These are phyloP conservation scores for Monilinia fructicola DNA, from an alignment of 2,329 filamentous ascomycete genomes.

Conservation along the genomic window DNA sequence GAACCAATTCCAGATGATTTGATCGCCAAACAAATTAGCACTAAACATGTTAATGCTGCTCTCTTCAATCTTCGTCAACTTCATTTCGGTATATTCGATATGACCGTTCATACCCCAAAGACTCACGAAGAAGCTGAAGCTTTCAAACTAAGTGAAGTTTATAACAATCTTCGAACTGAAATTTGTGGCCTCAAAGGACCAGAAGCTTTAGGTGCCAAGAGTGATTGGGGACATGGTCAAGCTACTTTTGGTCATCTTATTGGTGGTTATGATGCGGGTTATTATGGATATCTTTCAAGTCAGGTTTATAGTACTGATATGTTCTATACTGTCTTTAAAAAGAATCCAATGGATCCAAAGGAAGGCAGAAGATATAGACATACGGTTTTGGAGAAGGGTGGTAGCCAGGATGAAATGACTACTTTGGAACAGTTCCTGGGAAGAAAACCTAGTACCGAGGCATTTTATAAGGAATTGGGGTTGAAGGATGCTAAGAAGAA, in stretches of 20 bases:
- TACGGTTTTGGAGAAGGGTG: constrained; percentile 74
- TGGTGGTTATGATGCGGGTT: constrained; percentile 81
- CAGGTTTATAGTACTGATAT: constrained; percentile 84
- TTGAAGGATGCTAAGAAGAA: constrained; percentile 35
- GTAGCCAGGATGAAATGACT: constrained; percentile 77
- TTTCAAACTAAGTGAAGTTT: constrained; percentile 63
- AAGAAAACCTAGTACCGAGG: constrained; percentile 71
- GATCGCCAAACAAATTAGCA: constrained; percentile 70
- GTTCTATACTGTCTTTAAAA: constrained; percentile 79
- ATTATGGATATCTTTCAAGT: constrained; percentile 74
- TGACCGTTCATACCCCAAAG: constrained; percentile 72
- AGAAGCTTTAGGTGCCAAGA: constrained; percentile 57
- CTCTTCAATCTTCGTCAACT: constrained; percentile 77
- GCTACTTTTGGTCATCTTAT: constrained; percentile 81
- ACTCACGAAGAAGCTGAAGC: constrained; percentile 67
- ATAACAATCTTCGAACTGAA: constrained; percentile 70
- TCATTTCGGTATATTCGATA: constrained; percentile 80
- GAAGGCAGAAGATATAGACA: constrained; percentile 76
- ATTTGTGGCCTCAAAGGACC: constrained; percentile 74
- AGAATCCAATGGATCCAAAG: constrained; percentile 72
- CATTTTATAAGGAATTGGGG: constrained; percentile 78
- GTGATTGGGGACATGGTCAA: constrained; percentile 71
- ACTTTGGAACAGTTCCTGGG: constrained; percentile 77
- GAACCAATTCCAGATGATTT: constrained; percentile 73
- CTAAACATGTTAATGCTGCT: constrained; percentile 78